A percentile compares a stretch with the other conserved stretches of the same genome.
These are phyloP conservation scores for Chlorella sp. DNA, from an alignment of 139 green algal species.

Conservation along the genomic window DNA sequence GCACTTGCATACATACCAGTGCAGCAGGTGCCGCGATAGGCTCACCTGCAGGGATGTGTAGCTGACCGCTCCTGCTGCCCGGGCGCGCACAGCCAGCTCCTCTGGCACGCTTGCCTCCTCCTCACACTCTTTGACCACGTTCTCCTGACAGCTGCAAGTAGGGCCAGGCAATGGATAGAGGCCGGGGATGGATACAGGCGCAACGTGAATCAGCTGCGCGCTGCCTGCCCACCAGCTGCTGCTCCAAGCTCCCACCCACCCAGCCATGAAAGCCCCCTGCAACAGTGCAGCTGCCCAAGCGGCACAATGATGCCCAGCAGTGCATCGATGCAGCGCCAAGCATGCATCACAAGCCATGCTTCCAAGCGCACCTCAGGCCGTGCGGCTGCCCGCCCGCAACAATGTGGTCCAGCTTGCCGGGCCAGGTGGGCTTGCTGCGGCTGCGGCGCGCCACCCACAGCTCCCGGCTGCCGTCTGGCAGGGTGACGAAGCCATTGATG, in stretches of 20 bases:
- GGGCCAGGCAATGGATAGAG: no score
- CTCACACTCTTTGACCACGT: conserved; percentile 95
- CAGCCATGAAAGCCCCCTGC: no score
- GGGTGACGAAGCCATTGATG: conserved; percentile 88
- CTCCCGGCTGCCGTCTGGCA: conserved; percentile 53
- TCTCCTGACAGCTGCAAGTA: conserved; percentile 64
- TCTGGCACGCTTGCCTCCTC: conserved; percentile 93
- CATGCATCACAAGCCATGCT: no score
- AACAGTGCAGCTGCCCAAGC: no score
- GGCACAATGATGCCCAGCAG: no score
- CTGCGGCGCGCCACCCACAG: conserved; percentile 92
- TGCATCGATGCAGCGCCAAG: no score
- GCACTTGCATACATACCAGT: no score
- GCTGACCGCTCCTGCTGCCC: conserved; percentile 60
- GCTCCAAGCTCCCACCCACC: no score
- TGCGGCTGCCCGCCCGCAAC: conserved; percentile 88
- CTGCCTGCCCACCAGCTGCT: no score
- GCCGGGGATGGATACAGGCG: no score
- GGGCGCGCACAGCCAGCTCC: conserved; percentile 66
- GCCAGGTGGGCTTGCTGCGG: conserved; percentile 90
- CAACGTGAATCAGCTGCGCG: no score
- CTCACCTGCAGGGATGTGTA: conserved; percentile 51
- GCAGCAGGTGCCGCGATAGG: not conserved
- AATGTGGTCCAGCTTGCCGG: conserved; percentile 95
- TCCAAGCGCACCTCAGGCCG: conserved; percentile 22